Conservation (phyloP, 495 filamentous ascomycete species). For the Immersiella caudata region DNA sequence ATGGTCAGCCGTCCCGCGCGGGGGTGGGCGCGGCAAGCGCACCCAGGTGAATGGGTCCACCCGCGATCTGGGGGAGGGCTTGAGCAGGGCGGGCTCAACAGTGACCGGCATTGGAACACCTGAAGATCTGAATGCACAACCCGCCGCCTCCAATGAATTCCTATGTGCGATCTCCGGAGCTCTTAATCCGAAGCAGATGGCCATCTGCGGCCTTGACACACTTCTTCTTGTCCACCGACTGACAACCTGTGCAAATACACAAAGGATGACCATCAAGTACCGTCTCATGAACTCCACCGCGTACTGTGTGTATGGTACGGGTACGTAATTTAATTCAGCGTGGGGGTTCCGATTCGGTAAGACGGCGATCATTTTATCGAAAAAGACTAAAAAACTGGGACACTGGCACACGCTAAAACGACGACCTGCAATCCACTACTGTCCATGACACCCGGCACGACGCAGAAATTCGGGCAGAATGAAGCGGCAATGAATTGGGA, state of each 20-base stretch:
- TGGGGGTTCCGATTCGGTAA: conserved; percentile 23
- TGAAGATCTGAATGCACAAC: neutral
- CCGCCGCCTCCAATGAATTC: too few relatives aligned
- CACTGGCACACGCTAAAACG: conserved; percentile 4
- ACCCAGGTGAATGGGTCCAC: neutral
- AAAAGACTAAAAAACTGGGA: conserved; percentile 2
- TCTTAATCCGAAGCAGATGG: neutral
- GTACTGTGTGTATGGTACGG: neutral
- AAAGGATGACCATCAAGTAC: too few relatives aligned
- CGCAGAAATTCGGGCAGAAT: neutral
- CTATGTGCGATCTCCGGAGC: neutral
- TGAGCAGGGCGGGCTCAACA: neutral
- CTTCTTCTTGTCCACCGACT: neutral
- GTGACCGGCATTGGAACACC: neutral
- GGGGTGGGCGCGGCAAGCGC: conserved; percentile 16
- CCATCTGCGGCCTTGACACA: neutral
- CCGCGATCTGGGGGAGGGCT: neutral
- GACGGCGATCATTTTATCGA: conserved; percentile 22
- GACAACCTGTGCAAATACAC: neutral
- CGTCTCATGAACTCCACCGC: neutral
- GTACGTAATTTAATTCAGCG: conserved; percentile 25
- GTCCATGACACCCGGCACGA: neutral
- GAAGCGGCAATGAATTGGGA: neutral
- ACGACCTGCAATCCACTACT: conserved; percentile 5
- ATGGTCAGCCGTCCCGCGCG: conserved; percentile 4